These are phyloP conservation scores for Paratinospora sagittata DNA, from an alignment of 164 flowering plant genomes.

Conservation along the genomic window DNA sequence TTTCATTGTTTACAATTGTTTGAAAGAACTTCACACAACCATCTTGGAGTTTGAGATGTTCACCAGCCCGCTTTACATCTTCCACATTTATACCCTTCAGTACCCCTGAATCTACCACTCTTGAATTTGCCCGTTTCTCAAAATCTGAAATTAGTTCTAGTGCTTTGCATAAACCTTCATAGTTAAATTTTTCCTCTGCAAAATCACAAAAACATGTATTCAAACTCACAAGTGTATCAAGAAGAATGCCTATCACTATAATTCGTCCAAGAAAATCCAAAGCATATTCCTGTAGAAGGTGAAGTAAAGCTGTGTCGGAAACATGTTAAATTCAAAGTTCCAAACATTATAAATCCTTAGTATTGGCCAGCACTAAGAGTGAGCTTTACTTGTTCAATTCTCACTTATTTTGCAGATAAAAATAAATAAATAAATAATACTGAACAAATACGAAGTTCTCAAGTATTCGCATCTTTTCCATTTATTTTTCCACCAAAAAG, in stretches of 20 bases:
- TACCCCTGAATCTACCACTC: constrained; percentile 73
- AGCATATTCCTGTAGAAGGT: background rate
- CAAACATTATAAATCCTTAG: background rate
- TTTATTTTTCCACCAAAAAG: background rate
- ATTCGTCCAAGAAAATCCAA: background rate
- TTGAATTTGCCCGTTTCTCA: constrained; percentile 69
- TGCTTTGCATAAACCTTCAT: constrained; percentile 49
- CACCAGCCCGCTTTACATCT: constrained; percentile 75
- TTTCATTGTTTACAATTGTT: constrained; percentile 40
- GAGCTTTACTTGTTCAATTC: background rate
- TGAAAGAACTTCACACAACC: constrained; percentile 66
- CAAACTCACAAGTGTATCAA: background rate
- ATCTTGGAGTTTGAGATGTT: constrained; percentile 62
- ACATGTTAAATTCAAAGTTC: background rate
- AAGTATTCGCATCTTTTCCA: background rate
- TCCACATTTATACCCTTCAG: constrained; percentile 75
- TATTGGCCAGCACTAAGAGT: no score
- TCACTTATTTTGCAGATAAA: background rate
- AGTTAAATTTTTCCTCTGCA: constrained; percentile 52
- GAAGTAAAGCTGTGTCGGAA: background rate
- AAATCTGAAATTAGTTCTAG: constrained; percentile 66
- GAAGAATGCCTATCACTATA: background rate
- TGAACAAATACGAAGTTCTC: background rate
- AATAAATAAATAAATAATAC: background rate
- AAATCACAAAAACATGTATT: constrained; percentile 12